phyloP scores from a whole-genome alignment of 2,329 filamentous ascomycete genomes.

The Aspergillus fumigatus region DNA sequence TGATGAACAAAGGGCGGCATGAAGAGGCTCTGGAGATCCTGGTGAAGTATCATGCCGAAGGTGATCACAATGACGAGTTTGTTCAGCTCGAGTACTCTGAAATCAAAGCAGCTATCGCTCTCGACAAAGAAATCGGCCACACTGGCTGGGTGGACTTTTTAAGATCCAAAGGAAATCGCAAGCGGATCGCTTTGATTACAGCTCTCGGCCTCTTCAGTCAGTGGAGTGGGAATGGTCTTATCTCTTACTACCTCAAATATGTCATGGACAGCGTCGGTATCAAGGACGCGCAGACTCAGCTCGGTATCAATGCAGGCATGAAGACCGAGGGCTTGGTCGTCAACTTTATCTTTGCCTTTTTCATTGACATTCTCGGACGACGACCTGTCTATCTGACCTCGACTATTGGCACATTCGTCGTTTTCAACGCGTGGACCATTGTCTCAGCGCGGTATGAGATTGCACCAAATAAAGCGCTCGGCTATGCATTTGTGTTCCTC shows the following conservation, averaged over 20 bases:
- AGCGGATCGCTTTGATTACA: neutral
- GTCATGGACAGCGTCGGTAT: slow-evolving; percentile 35
- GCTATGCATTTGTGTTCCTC: slow-evolving; percentile 36
- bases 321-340: slow-evolving; percentile 34
- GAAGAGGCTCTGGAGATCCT: neutral
- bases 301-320: slow-evolving; percentile 36
- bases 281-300: slow-evolving; percentile 31
- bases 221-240: slow-evolving; percentile 48
- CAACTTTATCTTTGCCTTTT: slow-evolving; percentile 32
- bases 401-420: slow-evolving; percentile 38
- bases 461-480: slow-evolving; percentile 24
- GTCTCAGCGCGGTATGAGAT: slow-evolving; percentile 32
- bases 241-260: slow-evolving; percentile 35
- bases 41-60: neutral
- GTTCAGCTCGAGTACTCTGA: neutral
- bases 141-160: slow-evolving; percentile 38
- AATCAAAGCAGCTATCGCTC: neutral
- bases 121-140: slow-evolving; percentile 43
- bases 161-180: slow-evolving; percentile 36
- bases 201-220: slow-evolving; percentile 52
- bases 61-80: slow-evolving; percentile 7
- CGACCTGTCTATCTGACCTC: slow-evolving; percentile 40
- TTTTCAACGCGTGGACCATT: slow-evolving; percentile 39
- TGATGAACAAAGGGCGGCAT: neutral
- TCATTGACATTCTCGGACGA: slow-evolving; percentile 37